phyloP scores from a whole-genome alignment of 2,329 filamentous ascomycete genomes.

The Gaeumannomyces tritici region DNA sequence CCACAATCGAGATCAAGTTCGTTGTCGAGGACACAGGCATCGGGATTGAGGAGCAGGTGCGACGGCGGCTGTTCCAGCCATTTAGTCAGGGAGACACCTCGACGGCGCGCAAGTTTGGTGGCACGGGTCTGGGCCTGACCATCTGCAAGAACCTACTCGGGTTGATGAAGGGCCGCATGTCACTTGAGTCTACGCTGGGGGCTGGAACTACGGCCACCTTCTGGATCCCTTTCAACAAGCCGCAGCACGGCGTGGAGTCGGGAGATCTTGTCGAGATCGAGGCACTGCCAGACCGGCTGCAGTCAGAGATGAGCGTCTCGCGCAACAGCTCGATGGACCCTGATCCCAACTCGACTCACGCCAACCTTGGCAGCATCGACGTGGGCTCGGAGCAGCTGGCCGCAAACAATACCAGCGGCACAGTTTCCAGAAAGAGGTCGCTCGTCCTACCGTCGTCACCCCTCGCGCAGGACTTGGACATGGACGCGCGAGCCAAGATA shows the following conservation, averaged over 20 bases:
- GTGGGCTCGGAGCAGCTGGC: background rate
- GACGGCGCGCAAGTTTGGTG: slow-evolving; percentile 68
- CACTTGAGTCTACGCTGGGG: slow-evolving; percentile 56
- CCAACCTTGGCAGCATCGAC: background rate
- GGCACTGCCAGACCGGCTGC: slow-evolving; percentile 57
- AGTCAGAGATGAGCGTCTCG: slow-evolving; percentile 53
- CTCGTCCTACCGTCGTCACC: slow-evolving; percentile 11
- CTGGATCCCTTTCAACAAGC: slow-evolving; percentile 68
- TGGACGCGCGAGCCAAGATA: slow-evolving; percentile 49
- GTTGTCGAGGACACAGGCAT: slow-evolving; percentile 71
- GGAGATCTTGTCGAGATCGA: slow-evolving; percentile 48
- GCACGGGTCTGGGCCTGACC: slow-evolving; percentile 67
- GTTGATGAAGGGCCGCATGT: slow-evolving; percentile 69
- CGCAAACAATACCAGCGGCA: slow-evolving; percentile 12
- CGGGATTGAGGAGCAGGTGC: slow-evolving; percentile 69
- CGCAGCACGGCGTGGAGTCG: slow-evolving; percentile 37
- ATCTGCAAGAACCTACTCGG: slow-evolving; percentile 76
- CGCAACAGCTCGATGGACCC: slow-evolving; percentile 52
- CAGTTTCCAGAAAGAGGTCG: slow-evolving; percentile 14
- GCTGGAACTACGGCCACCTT: slow-evolving; percentile 66
- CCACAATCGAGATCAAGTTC: slow-evolving; percentile 60
- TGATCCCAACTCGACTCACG: slow-evolving; percentile 28
- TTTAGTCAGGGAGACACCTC: slow-evolving; percentile 78
- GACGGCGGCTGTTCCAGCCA: slow-evolving; percentile 64
- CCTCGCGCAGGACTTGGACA: slow-evolving; percentile 37